phyloP scores from a whole-genome alignment of 2,329 filamentous ascomycete genomes.

The Bisporella sp. region DNA sequence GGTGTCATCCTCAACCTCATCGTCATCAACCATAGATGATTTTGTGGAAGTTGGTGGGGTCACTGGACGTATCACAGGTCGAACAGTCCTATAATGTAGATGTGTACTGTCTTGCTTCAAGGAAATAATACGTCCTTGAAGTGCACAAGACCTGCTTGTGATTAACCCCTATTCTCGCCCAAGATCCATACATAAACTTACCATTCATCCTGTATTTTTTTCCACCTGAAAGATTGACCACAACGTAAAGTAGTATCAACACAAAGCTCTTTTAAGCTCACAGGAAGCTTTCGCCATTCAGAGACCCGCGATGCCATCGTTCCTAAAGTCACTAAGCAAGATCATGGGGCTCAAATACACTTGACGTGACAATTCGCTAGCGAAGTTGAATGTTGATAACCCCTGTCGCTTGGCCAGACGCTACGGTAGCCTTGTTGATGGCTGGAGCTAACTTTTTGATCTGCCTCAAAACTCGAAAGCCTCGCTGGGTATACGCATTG shows the following conservation, averaged over 20 bases:
- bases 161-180: conserved; percentile 14
- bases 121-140: conserved; percentile 78
- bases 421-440: no score
- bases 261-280: conserved; percentile 78
- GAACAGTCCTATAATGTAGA: conserved; percentile 74
- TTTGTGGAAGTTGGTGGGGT: conserved; percentile 31
- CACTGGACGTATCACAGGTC: conserved; percentile 35
- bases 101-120: conserved; percentile 73
- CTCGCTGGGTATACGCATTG: no score
- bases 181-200: conserved; percentile 26
- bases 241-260: conserved; percentile 92
- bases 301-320: conserved; percentile 40
- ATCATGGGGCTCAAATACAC: no score
- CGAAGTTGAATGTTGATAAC: no score
- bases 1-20: conserved; percentile 57
- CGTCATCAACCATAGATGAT: conserved; percentile 30
- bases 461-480: no score
- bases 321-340: not conserved
- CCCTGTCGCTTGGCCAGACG: no score
- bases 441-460: no score
- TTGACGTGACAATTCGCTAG: no score
- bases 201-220: conserved; percentile 80
- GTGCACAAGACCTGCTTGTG: conserved; percentile 61
- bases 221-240: conserved; percentile 96
- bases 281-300: conserved; percentile 82